phyloP scores from a whole-genome alignment of 139 green algal species.

The Haematococcus sp. region DNA sequence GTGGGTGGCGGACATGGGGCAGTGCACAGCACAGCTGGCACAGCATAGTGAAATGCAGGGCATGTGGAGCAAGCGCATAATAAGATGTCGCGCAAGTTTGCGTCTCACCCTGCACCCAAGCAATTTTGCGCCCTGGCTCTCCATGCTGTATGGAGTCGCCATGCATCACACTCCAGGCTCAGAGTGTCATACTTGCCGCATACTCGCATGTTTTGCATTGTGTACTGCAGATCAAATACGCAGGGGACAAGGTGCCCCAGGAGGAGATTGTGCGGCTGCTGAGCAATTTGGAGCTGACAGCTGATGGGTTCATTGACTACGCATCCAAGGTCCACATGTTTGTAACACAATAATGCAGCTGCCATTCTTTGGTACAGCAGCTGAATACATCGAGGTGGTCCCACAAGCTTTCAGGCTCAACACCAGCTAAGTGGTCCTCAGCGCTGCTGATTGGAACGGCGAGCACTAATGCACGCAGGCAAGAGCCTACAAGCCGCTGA shows the following conservation, averaged over 20 bases:
- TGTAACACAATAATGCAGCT: constrained; percentile 1
- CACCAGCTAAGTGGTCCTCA: too few species aligned
- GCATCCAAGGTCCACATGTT: constrained; percentile 2
- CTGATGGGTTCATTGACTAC: constrained; percentile 4
- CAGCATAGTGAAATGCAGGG: too few species aligned
- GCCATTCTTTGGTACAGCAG: background rate
- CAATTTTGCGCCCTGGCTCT: too few species aligned
- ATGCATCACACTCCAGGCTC: too few species aligned
- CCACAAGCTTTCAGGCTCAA: too few species aligned
- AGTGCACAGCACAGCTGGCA: too few species aligned
- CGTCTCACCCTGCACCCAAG: background rate
- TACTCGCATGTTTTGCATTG: background rate
- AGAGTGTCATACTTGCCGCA: background rate
- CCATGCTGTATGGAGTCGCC: too few species aligned
- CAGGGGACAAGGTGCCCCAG: background rate
- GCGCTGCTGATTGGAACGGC: too few species aligned
- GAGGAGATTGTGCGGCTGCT: constrained; percentile 9
- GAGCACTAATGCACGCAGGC: too few species aligned
- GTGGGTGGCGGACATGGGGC: constrained; percentile 20
- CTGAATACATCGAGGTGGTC: background rate
- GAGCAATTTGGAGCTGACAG: background rate
- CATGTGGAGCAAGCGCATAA: background rate
- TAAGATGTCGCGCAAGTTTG: background rate
- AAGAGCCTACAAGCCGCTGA: too few species aligned
- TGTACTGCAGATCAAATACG: constrained; percentile 19